Base-by-base conservation (phyloP, 306 rosid genomes). In the Astragalus glycyphyllos region DNA sequence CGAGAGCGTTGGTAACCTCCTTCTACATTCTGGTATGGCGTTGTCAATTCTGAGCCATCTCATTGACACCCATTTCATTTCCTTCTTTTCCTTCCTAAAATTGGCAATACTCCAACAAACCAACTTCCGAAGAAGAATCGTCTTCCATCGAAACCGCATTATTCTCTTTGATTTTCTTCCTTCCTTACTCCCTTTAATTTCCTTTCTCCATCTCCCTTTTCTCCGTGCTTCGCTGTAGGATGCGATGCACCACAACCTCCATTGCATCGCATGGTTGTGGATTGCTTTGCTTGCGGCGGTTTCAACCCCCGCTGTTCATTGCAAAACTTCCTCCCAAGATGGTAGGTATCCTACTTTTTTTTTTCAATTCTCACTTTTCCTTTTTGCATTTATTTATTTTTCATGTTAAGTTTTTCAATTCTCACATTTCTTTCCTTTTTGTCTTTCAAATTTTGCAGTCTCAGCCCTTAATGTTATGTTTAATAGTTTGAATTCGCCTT, bases 391-490 rank as follows among this genome's bases (percentile, higher is more conserved):
- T 26, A 26, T 26, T 26, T 2, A 2, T 1, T 26, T 2, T 1
- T 1, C 4, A 26, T 26, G 31, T 26, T 26, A 26, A 26, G 31
- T 47, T 40, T 11, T 56, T 58, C 63, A 17, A 11, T 2, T 45
- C 51, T 50, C 48, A 23, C 17, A 63, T 4, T n/a, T 44, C 8
- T 14, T 44, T 11, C n/a, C n/a, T 47, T 46, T 47, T 8, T 3
- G 45, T 20, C 1, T 20, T 20, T 20, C 23, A 20, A 9, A 40
- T 40, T 42, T 13, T 78, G 85, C 96, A 93, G 98, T 90, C 34
- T 63, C 92, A 53, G 84, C 97, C 45, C 90, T 93, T 45, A 93
- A 87, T 80, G 90, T 65, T 51, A 88, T 93, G 92, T 93, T 51
- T 79, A 81, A 5, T 14, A 87, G 95, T 84, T 76, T 93, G 51